Evolutionary conservation across 176 grass and related monocot species (phyloP).

Genomic region (Cocos nucifera): DNA sequence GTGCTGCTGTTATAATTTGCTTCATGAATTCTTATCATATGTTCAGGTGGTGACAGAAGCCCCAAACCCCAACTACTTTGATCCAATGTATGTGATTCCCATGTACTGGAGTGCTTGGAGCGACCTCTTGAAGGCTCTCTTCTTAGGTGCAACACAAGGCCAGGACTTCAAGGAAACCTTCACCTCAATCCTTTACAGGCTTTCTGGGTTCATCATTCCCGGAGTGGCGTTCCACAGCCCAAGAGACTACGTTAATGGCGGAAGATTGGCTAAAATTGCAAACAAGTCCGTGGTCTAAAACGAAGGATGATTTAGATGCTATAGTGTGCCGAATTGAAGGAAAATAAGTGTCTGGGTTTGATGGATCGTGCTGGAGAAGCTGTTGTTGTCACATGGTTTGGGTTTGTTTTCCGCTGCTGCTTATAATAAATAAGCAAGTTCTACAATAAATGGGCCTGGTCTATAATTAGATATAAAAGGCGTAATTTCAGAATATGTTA

Average conservation of each 20-base stretch:
- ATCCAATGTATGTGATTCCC: slow-evolving; percentile 26
- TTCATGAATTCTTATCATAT: no score
- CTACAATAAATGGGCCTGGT: no score
- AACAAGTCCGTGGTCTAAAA: no score
- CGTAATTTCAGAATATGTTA: slow-evolving; percentile 1
- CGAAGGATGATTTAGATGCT: no score
- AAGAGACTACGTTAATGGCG: slow-evolving; percentile 50
- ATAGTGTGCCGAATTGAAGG: slow-evolving; percentile 17
- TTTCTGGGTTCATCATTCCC: slow-evolving; percentile 30
- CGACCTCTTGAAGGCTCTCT: slow-evolving; percentile 51
- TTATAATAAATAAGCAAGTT: no score
- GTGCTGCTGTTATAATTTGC: no score
- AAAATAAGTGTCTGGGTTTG: no score
- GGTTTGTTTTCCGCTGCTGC: no score
- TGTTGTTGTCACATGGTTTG: no score
- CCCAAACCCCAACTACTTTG: slow-evolving; percentile 70
- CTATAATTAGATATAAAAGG: slow-evolving; percentile 9
- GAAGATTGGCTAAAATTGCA: slow-evolving; percentile 28
- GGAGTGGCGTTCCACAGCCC: slow-evolving; percentile 63
- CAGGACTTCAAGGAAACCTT: slow-evolving; percentile 44
- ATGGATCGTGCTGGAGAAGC: not conserved
- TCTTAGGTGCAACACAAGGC: slow-evolving; percentile 32
- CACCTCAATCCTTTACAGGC: slow-evolving; percentile 37
- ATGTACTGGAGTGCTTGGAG: slow-evolving; percentile 43
- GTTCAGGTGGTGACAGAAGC: no score